Percentiles rank a stretch among this genome's conserved stretches.
These are phyloP conservation scores for Kuraishia cidri DNA, from an alignment of 805 yeast genomes.

Conservation along the genomic window DNA sequence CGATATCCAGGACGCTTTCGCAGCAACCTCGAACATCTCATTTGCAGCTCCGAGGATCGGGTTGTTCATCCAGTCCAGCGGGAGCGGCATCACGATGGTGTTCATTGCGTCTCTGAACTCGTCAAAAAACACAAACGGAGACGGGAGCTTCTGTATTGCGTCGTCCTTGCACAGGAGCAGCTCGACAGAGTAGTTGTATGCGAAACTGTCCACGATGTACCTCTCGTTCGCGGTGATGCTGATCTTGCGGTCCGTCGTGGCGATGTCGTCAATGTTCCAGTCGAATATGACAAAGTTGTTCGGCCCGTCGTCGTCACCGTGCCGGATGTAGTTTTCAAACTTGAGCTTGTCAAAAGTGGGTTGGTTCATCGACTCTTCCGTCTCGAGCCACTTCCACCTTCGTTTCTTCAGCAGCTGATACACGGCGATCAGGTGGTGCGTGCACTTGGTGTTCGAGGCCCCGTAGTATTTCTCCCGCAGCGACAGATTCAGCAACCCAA, in stretches of 20 bases:
- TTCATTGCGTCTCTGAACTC: constrained; percentile 18
- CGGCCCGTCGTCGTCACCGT: constrained; percentile 2
- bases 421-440: constrained; percentile 21
- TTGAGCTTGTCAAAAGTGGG: constrained; percentile 3
- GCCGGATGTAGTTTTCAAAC: constrained; percentile 5
- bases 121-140: constrained; percentile 30
- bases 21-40: constrained; percentile 25
- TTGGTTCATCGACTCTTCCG: background rate
- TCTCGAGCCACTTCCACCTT: constrained; percentile 1
- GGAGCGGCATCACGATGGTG: constrained; percentile 22
- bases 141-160: constrained; percentile 22
- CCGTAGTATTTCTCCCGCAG: constrained; percentile 23
- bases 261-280: background rate
- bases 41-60: constrained; percentile 31
- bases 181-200: constrained; percentile 29
- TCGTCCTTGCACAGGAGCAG: constrained; percentile 24
- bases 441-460: constrained; percentile 17
- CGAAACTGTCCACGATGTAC: constrained; percentile 13
- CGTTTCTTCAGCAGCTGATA: constrained; percentile 20
- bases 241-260: background rate
- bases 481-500: constrained; percentile 29
- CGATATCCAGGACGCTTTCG: constrained; percentile 25
- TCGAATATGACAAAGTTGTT: constrained; percentile 4
- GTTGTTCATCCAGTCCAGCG: constrained; percentile 28
- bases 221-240: constrained; percentile 1